Percentiles rank a stretch among this genome's conserved stretches.
Evolutionary conservation across 305 asterid species (phyloP).

Genomic region (Plantago coronopus): DNA sequence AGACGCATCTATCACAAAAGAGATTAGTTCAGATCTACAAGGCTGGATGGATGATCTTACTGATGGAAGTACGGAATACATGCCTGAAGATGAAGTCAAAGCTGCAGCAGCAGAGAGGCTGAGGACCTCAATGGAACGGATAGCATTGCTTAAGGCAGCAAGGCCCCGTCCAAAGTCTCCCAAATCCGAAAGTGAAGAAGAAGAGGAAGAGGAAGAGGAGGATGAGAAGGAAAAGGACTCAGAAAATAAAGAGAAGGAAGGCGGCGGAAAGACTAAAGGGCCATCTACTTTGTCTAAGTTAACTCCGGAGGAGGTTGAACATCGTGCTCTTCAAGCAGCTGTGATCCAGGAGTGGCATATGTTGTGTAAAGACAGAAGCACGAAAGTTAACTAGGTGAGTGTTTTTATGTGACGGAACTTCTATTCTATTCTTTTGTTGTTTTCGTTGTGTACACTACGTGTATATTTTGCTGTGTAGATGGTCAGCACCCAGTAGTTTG

Average conservation of each 20-base stretch:
- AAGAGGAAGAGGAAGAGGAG: slow-evolving; percentile 35
- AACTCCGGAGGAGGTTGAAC: slow-evolving; percentile 77
- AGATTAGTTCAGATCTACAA: slow-evolving; percentile 76
- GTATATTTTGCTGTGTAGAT: slow-evolving; percentile 1
- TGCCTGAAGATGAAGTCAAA: slow-evolving; percentile 91
- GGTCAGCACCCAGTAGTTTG: background rate
- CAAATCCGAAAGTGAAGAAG: slow-evolving; percentile 44
- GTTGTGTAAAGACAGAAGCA: slow-evolving; percentile 64
- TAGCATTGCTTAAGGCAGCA: slow-evolving; percentile 78
- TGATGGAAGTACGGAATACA: slow-evolving; percentile 73
- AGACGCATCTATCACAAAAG: slow-evolving; percentile 77
- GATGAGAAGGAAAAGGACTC: slow-evolving; percentile 26
- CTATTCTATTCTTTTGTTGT: slow-evolving; percentile 1
- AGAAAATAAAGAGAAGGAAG: slow-evolving; percentile 29
- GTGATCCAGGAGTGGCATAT: slow-evolving; percentile 82
- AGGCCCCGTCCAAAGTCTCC: slow-evolving; percentile 58
- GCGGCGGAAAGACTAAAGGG: slow-evolving; percentile 47
- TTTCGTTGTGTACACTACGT: background rate
- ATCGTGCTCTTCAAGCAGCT: slow-evolving; percentile 81
- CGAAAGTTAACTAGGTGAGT: slow-evolving; percentile 38
- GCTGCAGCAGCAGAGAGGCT: slow-evolving; percentile 72
- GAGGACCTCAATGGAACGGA: slow-evolving; percentile 74
- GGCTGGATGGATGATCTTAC: slow-evolving; percentile 92
- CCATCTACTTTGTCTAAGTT: slow-evolving; percentile 60
- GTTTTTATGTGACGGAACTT: background rate